phyloP scores from a whole-genome alignment of 257 asterid species.

The Linaria vulgaris region DNA sequence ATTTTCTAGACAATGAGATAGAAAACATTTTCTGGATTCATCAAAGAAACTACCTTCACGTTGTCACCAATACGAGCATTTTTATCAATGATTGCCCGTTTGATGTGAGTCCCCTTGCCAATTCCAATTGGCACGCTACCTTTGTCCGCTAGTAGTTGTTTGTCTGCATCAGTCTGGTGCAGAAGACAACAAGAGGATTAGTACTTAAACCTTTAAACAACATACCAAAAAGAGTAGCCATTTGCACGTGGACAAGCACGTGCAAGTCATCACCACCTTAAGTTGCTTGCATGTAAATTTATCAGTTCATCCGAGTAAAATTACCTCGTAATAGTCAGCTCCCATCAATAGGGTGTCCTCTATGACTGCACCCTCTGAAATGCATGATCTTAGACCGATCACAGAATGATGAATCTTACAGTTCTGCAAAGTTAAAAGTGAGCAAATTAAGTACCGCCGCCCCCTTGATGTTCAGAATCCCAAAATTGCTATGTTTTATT shows the following conservation, averaged over 20 bases:
- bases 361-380: constrained; percentile 86
- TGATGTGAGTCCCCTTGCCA: constrained; percentile 73
- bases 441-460: constrained; percentile 15
- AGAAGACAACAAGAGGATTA: no score
- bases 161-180: constrained; percentile 78
- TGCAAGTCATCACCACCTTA: no score
- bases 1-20: no score
- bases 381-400: constrained; percentile 90
- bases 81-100: constrained; percentile 91
- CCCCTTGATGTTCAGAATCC: no score
- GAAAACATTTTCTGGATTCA: no score
- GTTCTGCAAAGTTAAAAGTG: constrained; percentile 51
- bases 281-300: no score
- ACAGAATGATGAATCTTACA: constrained; percentile 95
- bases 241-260: no score
- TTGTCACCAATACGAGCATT: constrained; percentile 87
- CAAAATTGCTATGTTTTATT: no score
- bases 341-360: constrained; percentile 92
- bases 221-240: no score
- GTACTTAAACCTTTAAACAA: no score
- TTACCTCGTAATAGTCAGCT: constrained; percentile 94
- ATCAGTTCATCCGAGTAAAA: no score
- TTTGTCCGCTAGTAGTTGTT: constrained; percentile 57
- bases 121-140: constrained; percentile 90
- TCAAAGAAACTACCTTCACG: constrained; percentile 65